Evolutionary conservation across 805 yeast species (phyloP).

Genomic region (Cyberlindnera subsufficiens): DNA sequence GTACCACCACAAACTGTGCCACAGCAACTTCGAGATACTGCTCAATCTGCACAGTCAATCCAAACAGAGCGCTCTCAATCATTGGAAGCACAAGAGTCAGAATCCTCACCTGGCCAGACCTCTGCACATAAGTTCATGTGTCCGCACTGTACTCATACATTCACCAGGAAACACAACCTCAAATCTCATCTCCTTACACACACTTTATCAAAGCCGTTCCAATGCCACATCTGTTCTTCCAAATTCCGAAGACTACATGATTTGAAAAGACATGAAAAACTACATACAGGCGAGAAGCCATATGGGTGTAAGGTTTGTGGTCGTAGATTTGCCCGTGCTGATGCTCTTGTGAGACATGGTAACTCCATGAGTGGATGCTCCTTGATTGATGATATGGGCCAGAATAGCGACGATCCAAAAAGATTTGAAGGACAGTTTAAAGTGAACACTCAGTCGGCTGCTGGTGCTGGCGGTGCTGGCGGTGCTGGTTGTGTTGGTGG

Average conservation of each 20-base stretch:
- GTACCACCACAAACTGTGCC: no score
- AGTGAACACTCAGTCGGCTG: neutral
- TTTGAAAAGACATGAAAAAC: slow-evolving; percentile 65
- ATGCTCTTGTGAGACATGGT: slow-evolving; percentile 66
- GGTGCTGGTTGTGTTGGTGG: no score
- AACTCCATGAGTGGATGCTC: slow-evolving; percentile 34
- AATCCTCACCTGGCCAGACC: neutral
- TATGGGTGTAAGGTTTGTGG: slow-evolving; percentile 55
- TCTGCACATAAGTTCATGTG: slow-evolving; percentile 29
- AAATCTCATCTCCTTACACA: slow-evolving; percentile 69
- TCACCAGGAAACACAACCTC: slow-evolving; percentile 69
- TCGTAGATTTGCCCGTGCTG: slow-evolving; percentile 65
- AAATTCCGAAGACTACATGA: slow-evolving; percentile 72
- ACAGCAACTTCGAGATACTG: no score
- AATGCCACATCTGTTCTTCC: slow-evolving; percentile 54
- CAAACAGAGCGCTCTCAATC: neutral
- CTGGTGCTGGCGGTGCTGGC: no score
- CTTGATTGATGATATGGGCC: slow-evolving; percentile 11
- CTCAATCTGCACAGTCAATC: no score
- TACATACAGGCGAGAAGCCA: slow-evolving; percentile 75
- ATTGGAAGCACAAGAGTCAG: neutral
- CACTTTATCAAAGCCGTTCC: slow-evolving; percentile 56
- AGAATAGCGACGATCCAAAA: neutral
- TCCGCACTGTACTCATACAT: slow-evolving; percentile 53
- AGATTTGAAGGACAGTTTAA: neutral